Percentiles rank a stretch among this genome's conserved stretches.
phyloP scores from a whole-genome alignment of 148 eudicot species.

The Limonium bicolor region DNA sequence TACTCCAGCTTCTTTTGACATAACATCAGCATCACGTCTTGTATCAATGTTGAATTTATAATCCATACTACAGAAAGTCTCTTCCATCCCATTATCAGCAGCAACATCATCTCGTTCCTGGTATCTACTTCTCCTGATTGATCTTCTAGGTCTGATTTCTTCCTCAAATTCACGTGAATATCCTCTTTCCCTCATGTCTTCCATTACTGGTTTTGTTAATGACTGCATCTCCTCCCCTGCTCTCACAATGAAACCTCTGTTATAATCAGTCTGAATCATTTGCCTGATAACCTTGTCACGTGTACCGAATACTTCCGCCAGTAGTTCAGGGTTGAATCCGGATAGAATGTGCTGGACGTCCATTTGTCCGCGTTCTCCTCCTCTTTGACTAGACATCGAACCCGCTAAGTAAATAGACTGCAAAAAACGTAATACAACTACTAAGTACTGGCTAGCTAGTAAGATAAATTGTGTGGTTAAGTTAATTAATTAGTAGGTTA shows the following conservation, averaged over 20 bases:
- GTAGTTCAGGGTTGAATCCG: slow-evolving; percentile 25
- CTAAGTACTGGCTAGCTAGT: background rate
- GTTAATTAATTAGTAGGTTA: background rate
- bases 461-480: background rate
- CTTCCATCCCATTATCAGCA: slow-evolving; percentile 41
- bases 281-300: slow-evolving; percentile 18
- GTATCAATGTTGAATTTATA: slow-evolving; percentile 29
- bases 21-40: slow-evolving; percentile 36
- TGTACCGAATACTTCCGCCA: slow-evolving; percentile 40
- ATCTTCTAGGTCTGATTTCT: slow-evolving; percentile 7
- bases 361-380: slow-evolving; percentile 5
- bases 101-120: slow-evolving; percentile 30
- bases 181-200: background rate
- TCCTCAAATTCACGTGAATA: background rate
- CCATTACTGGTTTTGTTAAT: slow-evolving; percentile 15
- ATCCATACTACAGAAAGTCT: slow-evolving; percentile 38
- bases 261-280: slow-evolving; percentile 25
- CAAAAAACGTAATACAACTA: background rate
- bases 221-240: slow-evolving; percentile 15
- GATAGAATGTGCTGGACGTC: slow-evolving; percentile 30
- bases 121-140: slow-evolving; percentile 36
- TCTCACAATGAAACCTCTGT: slow-evolving; percentile 28
- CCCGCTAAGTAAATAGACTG: slow-evolving; percentile 55
- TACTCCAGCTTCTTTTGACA: slow-evolving; percentile 34
- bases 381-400: slow-evolving; percentile 17